phyloP scores from a whole-genome alignment of 306 rosid genomes.

The Cicer judaicum region DNA sequence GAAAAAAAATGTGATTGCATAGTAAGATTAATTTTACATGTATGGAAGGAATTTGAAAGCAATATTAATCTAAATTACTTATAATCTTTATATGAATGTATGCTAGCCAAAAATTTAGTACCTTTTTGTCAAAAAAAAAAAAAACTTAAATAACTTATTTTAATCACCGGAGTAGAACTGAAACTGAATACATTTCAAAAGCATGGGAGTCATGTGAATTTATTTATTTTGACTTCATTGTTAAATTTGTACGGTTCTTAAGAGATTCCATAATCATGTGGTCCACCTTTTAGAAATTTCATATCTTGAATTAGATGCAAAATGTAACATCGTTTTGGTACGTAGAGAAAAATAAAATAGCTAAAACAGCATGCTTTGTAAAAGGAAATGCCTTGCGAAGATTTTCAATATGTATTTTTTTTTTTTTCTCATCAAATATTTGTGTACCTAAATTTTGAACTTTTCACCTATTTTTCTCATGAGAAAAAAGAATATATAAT shows the following conservation, averaged over 20 bases:
- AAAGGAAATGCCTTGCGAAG: not conserved
- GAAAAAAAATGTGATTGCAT: not conserved
- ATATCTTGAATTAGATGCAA: not conserved
- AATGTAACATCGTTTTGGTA: not conserved
- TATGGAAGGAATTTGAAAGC: not conserved
- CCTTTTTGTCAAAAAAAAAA: no score
- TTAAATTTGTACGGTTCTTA: not conserved
- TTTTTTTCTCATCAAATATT: not conserved
- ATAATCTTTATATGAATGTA: not conserved
- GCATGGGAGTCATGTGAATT: constrained; percentile 25
- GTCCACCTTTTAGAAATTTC: constrained; percentile 10
- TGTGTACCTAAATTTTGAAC: not conserved
- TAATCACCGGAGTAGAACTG: not conserved
- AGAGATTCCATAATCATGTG: not conserved
- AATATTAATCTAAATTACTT: not conserved
- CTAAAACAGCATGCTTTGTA: not conserved
- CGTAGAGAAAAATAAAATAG: not conserved
- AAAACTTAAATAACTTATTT: not conserved
- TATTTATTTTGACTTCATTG: constrained; percentile 14
- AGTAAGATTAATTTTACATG: not conserved
- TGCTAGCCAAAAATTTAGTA: not conserved
- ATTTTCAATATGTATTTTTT: not conserved
- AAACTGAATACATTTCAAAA: not conserved
- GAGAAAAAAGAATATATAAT: no score
- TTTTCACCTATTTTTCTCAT: not conserved